Base-by-base conservation (phyloP, 768 basidiomycete genomes). In the Holtermanniella nyarrowii region DNA sequence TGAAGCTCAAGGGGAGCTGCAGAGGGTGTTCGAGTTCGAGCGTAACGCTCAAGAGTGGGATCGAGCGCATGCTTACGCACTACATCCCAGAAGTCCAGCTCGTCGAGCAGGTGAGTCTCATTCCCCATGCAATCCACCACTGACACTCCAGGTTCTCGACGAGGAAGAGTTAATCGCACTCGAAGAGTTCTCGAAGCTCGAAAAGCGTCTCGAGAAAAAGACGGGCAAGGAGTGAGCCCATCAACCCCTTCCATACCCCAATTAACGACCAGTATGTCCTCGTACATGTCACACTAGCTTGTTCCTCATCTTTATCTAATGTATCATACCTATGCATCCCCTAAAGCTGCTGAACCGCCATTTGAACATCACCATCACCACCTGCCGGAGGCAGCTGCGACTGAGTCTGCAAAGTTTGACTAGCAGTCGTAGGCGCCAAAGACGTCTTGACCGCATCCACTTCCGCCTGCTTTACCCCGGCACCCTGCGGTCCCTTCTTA, bases 31-130 rank as follows among this genome's bases (percentile, higher is more conserved):
- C 82, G 57, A 89, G 87, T 26, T 91, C 88, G 68, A 82, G 87
- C 4, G 91, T 97, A 26, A 99, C 95, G 14, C 75, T 99, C 51
- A 99, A 97, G 78, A 82, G 80, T 55, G 95, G 95, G 7, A 96
- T 99, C 48, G 95, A 99, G 74, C 78, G 95, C 57, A 97, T 99
- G 95, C 75, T 99, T 62, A 90, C 88, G 88, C 93, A 97, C 73
- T 97, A 97, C 66, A 88, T 99, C 49, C 93, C 93, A 1, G 72
- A 73, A 46, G 72, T 73, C 21, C 57, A 71, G 50, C 42, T 57
- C 5, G 72, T 73, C 3, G 70, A 73, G 53, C 72, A 71, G 71
- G 72, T 72, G 24, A 59, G 72, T 60, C 4, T 5, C 14, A 10
- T 4, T 26, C 23, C 37, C 27, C 13, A 16, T 45, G 5, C 3